phyloP scores from a whole-genome alignment of 2,329 filamentous ascomycete species.

The Neofusicoccum laricinum region DNA sequence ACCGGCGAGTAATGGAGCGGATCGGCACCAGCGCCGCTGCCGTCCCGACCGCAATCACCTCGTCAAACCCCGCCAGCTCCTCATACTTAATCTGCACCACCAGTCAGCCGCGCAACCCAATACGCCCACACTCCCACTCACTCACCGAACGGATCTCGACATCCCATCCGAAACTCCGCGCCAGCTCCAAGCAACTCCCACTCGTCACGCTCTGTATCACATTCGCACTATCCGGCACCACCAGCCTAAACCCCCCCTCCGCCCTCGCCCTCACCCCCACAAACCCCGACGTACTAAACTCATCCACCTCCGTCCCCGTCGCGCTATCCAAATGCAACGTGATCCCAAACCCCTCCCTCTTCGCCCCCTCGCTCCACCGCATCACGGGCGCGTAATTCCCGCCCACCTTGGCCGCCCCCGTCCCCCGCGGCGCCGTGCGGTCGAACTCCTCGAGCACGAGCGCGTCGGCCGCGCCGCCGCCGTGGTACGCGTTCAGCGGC shows the following conservation, averaged over 20 bases:
- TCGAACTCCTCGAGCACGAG: slow-evolving; percentile 36
- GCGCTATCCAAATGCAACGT: slow-evolving; percentile 34
- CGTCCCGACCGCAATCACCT: slow-evolving; percentile 25
- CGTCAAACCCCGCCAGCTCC: slow-evolving; percentile 22
- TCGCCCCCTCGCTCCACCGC: slow-evolving; percentile 30
- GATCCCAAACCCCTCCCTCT: slow-evolving; percentile 30
- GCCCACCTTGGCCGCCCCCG: slow-evolving; percentile 34
- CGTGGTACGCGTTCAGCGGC: slow-evolving; percentile 27
- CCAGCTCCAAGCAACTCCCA: slow-evolving; percentile 25
- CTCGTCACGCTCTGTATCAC: slow-evolving; percentile 32
- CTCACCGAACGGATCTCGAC: slow-evolving; percentile 28
- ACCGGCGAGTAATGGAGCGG: slow-evolving; percentile 15
- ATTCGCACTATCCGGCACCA: slow-evolving; percentile 29
- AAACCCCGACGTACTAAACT: slow-evolving; percentile 36
- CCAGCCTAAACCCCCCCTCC: slow-evolving; percentile 23
- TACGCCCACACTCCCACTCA: background rate
- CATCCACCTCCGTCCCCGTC: slow-evolving; percentile 33
- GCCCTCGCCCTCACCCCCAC: slow-evolving; percentile 26
- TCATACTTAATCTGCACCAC: slow-evolving; percentile 18
- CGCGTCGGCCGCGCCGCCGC: slow-evolving; percentile 25
- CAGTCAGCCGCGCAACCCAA: background rate
- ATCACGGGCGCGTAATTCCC: slow-evolving; percentile 39
- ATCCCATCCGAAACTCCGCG: slow-evolving; percentile 30
- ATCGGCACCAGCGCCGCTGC: slow-evolving; percentile 23
- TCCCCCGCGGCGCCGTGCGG: slow-evolving; percentile 33